Evolutionary conservation across 1,139 yeast genomes (phyloP).

Genomic region (Neolecta irregularis): DNA sequence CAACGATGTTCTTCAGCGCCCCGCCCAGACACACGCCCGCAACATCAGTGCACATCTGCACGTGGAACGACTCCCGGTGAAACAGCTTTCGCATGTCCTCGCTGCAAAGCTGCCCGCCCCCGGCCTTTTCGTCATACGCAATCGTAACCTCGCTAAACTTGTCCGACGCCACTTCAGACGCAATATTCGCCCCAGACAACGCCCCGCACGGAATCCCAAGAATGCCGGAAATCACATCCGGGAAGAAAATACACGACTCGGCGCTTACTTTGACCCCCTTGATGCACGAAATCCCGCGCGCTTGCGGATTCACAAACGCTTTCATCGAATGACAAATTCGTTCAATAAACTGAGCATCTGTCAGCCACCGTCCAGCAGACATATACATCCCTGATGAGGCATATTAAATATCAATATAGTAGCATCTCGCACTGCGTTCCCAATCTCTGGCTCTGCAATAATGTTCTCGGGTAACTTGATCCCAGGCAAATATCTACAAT

Average conservation of each 20-base stretch:
- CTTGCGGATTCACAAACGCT: conserved; percentile 52
- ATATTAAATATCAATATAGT: conserved; percentile 78
- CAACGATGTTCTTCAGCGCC: conserved; percentile 86
- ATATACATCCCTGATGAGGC: conserved; percentile 57
- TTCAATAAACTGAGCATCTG: conserved; percentile 39
- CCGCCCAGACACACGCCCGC: conserved; percentile 92
- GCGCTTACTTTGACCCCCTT: conserved; percentile 79
- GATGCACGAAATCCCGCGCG: conserved; percentile 80
- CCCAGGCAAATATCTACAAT: conserved; percentile 44
- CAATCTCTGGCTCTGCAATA: conserved; percentile 68
- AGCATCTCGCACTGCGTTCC: conserved; percentile 55
- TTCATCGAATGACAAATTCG: conserved; percentile 56
- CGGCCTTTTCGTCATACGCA: conserved; percentile 52
- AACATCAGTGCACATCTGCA: conserved; percentile 71
- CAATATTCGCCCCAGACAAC: conserved; percentile 85
- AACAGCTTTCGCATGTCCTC: conserved; percentile 43
- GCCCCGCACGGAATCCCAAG: conserved; percentile 87
- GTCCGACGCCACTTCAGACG: conserved; percentile 84
- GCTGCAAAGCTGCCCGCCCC: conserved; percentile 10
- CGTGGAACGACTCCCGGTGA: conserved; percentile 95
- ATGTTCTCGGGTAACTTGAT: conserved; percentile 67
- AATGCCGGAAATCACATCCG: conserved; percentile 56
- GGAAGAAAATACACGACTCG: conserved; percentile 64
- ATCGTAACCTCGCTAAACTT: conserved; percentile 93
- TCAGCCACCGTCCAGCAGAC: neutral